Base-by-base conservation (phyloP, 2,329 filamentous ascomycete genomes). In the Botrytis squamosa region DNA sequence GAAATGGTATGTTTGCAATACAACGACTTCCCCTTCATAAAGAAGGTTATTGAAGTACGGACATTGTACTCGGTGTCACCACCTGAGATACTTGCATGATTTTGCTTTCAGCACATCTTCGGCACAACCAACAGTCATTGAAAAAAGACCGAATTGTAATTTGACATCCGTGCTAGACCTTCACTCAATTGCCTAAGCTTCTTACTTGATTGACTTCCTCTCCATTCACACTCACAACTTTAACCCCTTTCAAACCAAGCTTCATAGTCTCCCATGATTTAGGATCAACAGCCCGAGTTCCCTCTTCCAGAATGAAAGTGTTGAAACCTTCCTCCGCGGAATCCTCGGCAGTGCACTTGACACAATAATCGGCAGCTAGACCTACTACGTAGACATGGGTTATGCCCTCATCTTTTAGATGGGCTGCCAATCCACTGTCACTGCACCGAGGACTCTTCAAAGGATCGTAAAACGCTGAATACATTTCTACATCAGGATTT, bases 41-140 rank as follows among this genome's bases (percentile, higher is more conserved):
- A 64, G 71, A 75, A 75, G 72, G 76, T 72, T 74, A 73, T 73
- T 71, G 75, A 73, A 44, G 72, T 65, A 57, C 66, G 73, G 75
- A 40, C 72, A 74, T 74, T 69, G 77, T 76, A 75, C 74, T 83
- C 71, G 52, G 83, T 74, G 66, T 69, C 49, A 69, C 66, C 83
- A 84, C 77, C 74, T 74, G 75, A 76, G 65, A 77, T 77, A 76
- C 70, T 69, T 73, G 71, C 71, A 73, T 76, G 74, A 77, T 62
- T 83, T 90, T 83, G 81, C 88, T 96, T 87, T 97, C 89, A 96
- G 94, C 94, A 97, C 94, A 94, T 97, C 94, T 97, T 95, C 93
- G 94, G 94, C 95, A 94, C 95, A 96, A 95, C 90, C 73, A 88
- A 87, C 90, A 94, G 93, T 92, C 93, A 97, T 91, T 84, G 84